Base-by-base conservation (phyloP, 1,284 basidiomycete genomes). In the Leccinum holopus region DNA sequence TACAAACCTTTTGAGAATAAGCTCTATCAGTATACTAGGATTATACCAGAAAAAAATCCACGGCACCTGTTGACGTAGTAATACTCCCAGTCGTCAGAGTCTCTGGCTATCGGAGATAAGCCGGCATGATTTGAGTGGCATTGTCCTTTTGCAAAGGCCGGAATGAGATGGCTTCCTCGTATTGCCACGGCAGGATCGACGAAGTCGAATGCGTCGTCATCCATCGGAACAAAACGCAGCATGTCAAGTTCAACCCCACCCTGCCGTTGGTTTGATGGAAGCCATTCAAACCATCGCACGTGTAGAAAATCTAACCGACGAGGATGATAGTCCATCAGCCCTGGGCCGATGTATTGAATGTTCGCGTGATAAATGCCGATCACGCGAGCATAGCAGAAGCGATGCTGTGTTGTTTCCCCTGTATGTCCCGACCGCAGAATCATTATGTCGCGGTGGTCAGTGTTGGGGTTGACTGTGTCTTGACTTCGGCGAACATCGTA, bases 391-490 rank as follows among this genome's bases (percentile, higher is more conserved):
- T 63, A 63, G 7, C 44, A 41, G 47, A 54, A 51, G 33, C 10
- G 52, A 25, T 35, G 11, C 33, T 12, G 10, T 47, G 12, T 18
- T 25, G 7, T 21, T 9, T 18, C 30, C 51, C 21, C 25, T 25
- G 12, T 28, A 25, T 11, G 12, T 52, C 18, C 55, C 21, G 18
- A 6, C 18, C 14, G 18, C 21, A 61, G 55, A 5, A 69, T 18
- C 62, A 67, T 64, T n/a, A 69, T 57, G 30, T 69, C 18, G 9
- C 47, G 21, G 28, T 59, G 64, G 10, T 21, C 10, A 0, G 54
- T 60, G 6, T 55, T 25, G 18, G 64, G 61, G 49, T 70, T 70
- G 49, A 71, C 32, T 2, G 58, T 54, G 49, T 72, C 68, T 41
- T 65, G 65, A 5, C 30, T 51, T 4, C 61, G 32, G 8, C 51